Conservation (phyloP, 75 land plant species). For the Sequoiadendron giganteum region DNA sequence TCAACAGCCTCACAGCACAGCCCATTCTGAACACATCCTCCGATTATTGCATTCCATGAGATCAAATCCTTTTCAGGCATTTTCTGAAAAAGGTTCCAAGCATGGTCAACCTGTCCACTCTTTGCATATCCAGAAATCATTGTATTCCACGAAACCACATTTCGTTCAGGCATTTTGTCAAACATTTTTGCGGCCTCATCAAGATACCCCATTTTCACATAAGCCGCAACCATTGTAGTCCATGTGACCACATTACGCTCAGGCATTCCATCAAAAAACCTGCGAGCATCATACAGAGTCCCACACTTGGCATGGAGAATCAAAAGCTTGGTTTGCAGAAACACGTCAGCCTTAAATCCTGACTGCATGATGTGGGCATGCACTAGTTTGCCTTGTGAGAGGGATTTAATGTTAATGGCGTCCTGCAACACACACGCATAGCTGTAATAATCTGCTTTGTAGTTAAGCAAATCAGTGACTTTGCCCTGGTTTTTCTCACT, state of each 20-base stretch:
- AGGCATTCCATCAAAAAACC: neutral
- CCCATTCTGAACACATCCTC: conserved; percentile 15
- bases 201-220: neutral
- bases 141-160: neutral
- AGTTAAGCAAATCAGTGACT: neutral
- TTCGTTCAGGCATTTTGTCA: neutral
- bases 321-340: neutral
- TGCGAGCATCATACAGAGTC: neutral
- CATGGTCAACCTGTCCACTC: neutral
- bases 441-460: neutral
- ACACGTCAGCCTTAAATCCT: neutral
- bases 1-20: conserved; percentile 10
- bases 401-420: neutral
- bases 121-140: conserved; percentile 4
- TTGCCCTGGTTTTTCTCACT: no score
- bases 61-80: neutral
- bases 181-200: conserved; percentile 1
- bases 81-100: neutral
- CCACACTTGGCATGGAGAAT: neutral
- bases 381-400: neutral
- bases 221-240: neutral
- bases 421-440: neutral
- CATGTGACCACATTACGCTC: conserved; percentile 2
- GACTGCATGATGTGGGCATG: neutral
- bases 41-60: conserved; percentile 25